Conservation (phyloP, 345 rosid species). For the Pistacia vera region DNA sequence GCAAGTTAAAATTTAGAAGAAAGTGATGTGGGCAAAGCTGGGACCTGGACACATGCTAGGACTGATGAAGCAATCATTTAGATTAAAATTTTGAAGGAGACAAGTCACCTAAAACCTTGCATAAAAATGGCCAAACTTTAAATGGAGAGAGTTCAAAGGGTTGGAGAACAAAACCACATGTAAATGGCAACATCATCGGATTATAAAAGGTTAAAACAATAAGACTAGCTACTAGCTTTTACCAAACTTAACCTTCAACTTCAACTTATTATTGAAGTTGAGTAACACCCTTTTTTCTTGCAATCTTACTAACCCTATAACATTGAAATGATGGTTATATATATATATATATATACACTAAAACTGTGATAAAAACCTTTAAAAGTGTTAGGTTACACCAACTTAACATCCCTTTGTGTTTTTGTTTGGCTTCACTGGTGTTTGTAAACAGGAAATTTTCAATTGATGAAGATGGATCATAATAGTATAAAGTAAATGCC, state of each 20-base stretch:
- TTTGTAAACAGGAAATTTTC: neutral
- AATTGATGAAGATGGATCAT: neutral
- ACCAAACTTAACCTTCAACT: conserved; percentile 1
- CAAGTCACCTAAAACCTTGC: conserved; percentile 23
- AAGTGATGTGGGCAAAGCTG: neutral
- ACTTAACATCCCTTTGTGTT: neutral
- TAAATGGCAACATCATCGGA: neutral
- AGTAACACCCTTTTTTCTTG: too few relatives aligned
- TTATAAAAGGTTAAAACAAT: neutral
- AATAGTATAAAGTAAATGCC: neutral
- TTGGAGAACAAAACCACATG: conserved; percentile 9
- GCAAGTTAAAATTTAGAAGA: too few relatives aligned
- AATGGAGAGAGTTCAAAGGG: neutral
- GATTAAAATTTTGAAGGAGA: conserved; percentile 26
- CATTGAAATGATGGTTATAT: neutral
- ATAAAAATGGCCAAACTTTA: neutral
- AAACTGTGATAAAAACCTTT: conserved; percentile 14
- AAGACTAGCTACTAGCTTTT: neutral
- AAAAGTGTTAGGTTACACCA: neutral
- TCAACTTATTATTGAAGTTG: neutral
- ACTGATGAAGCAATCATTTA: conserved; percentile 13
- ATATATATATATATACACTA: neutral
- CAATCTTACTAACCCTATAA: conserved; percentile 11
- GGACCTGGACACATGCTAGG: neutral
- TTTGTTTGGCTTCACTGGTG: neutral